These are phyloP conservation scores for Suillus spraguei DNA, from an alignment of 768 basidiomycete species.

Conservation along the genomic window DNA sequence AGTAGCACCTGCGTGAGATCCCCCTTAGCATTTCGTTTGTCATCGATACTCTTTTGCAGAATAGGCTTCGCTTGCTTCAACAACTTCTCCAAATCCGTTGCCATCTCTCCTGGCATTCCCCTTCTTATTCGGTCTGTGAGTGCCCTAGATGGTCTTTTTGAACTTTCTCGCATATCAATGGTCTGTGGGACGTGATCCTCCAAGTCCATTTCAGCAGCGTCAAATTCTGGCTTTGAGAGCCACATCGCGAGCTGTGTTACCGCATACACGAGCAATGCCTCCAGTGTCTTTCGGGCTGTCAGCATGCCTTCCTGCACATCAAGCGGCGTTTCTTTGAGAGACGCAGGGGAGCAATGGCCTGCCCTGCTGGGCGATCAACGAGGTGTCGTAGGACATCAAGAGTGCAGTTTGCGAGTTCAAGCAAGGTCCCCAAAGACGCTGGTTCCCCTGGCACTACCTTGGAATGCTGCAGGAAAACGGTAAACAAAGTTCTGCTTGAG, in stretches of 20 bases:
- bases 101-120: conserved; percentile 83
- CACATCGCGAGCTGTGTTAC: too few species aligned
- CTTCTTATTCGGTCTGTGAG: conserved; percentile 68
- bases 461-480: conserved; percentile 58
- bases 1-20: conserved; percentile 65
- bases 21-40: conserved; percentile 38
- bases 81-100: conserved; percentile 66
- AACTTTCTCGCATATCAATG: too few species aligned
- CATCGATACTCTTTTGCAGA: conserved; percentile 58
- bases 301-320: conserved; percentile 58
- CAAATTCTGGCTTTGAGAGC: too few species aligned
- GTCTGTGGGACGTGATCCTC: too few species aligned
- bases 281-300: conserved; percentile 63
- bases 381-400: conserved; percentile 74
- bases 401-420: conserved; percentile 82
- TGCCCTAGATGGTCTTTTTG: too few species aligned
- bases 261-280: conserved; percentile 68
- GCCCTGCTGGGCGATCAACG: conserved; percentile 59
- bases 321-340: conserved; percentile 35
- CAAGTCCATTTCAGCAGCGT: too few species aligned
- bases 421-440: conserved; percentile 81
- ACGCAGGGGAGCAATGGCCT: conserved; percentile 46
- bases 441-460: conserved; percentile 84
- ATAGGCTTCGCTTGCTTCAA: conserved; percentile 66
- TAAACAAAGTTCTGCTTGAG: not conserved